A percentile compares a stretch with the other conserved stretches of the same genome.
Evolutionary conservation across 306 rosid genomes (phyloP).

Genomic region (Prunus armeniaca): DNA sequence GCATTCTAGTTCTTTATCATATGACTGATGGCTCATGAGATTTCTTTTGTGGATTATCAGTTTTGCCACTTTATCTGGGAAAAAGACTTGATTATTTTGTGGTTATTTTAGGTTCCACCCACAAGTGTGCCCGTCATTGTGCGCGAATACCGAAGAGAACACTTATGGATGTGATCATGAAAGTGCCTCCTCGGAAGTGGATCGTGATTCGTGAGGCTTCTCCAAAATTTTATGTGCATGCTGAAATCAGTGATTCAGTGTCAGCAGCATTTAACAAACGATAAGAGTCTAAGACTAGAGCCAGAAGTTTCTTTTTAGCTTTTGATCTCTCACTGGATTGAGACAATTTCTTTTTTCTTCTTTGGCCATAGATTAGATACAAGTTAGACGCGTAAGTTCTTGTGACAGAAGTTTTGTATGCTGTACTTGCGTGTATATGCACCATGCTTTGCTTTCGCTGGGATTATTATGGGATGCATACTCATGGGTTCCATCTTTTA

Average conservation of each 20-base stretch:
- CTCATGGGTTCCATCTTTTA: too few relatives aligned
- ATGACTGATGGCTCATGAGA: neutral
- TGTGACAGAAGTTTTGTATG: neutral
- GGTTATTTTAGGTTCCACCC: conserved; percentile 63
- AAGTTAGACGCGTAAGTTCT: neutral
- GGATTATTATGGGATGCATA: too few relatives aligned
- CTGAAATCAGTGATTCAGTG: conserved; percentile 9
- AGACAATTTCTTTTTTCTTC: neutral
- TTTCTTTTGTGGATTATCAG: neutral
- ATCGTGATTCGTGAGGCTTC: conserved; percentile 11
- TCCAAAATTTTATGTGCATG: conserved; percentile 34
- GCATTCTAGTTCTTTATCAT: neutral
- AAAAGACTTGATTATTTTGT: neutral
- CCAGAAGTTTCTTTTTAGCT: conserved; percentile 20
- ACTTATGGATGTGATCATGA: conserved; percentile 36
- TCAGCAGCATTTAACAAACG: conserved; percentile 21
- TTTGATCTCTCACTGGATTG: conserved; percentile 16
- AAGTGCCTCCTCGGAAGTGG: neutral
- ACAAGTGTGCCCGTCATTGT: conserved; percentile 86
- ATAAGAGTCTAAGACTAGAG: conserved; percentile 17
- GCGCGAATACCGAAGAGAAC: conserved; percentile 68
- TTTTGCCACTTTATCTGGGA: neutral
- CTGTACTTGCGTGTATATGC: neutral
- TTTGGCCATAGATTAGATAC: neutral
- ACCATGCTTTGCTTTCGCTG: neutral